Conservation (phyloP, 2,329 filamentous ascomycete species). For the Rosellinia necatrix region DNA sequence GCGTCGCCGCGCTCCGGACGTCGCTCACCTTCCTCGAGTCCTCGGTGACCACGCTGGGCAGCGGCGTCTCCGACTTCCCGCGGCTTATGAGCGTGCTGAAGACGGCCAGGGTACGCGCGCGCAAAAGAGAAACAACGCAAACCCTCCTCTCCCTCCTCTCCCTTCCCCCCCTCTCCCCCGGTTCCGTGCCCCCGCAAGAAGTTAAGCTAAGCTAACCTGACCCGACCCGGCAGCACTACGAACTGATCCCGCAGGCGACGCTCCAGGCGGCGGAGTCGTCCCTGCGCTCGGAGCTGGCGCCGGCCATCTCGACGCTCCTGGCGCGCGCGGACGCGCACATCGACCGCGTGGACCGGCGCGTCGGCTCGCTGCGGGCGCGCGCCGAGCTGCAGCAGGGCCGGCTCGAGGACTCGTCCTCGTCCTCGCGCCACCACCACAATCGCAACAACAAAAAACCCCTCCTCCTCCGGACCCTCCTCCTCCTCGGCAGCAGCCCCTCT, state of each 20-base stretch:
- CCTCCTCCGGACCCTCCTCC: too few relatives aligned
- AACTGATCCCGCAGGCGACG: conserved; percentile 84
- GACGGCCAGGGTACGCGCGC: conserved; percentile 56
- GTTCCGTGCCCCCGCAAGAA: not conserved
- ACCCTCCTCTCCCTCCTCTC: not conserved
- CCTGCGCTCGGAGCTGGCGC: conserved; percentile 86
- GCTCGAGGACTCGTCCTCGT: conserved; percentile 42
- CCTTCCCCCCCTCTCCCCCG: not conserved
- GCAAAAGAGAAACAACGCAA: too few relatives aligned
- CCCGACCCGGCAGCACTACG: conserved; percentile 71
- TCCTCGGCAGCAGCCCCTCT: conserved; percentile 48
- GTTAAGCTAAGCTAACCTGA: not conserved
- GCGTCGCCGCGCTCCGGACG: conserved; percentile 62
- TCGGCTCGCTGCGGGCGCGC: conserved; percentile 82
- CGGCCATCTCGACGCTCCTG: conserved; percentile 79
- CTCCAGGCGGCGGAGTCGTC: conserved; percentile 81
- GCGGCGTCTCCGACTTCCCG: conserved; percentile 63
- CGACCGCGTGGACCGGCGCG: conserved; percentile 79
- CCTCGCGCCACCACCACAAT: conserved; percentile 25
- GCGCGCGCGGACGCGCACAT: conserved; percentile 82
- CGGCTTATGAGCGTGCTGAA: conserved; percentile 60
- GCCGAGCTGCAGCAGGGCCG: conserved; percentile 81
- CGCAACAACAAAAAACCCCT: not conserved
- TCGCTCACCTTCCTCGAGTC: conserved; percentile 66
- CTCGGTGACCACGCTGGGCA: conserved; percentile 60